These are phyloP conservation scores for Aspergillaceae sp. DNA, from an alignment of 2,329 filamentous ascomycete species.

Conservation along the genomic window DNA sequence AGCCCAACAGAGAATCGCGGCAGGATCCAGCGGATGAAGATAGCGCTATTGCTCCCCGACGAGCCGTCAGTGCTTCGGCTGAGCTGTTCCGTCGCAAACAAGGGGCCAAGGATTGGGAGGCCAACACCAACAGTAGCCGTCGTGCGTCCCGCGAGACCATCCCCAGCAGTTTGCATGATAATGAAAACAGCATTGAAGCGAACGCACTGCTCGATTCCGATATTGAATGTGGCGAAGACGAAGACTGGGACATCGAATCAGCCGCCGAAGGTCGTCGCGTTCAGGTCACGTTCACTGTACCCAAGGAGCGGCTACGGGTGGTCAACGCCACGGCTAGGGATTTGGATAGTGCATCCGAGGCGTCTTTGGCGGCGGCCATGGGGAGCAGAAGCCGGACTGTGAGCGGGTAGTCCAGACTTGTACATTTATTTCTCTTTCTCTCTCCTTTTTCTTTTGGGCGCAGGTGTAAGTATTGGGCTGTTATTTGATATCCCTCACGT, in stretches of 20 bases:
- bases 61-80: slow-evolving; percentile 42
- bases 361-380: slow-evolving; percentile 16
- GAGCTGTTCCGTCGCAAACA: slow-evolving; percentile 43
- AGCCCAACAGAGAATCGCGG: slow-evolving; percentile 4
- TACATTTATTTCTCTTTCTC: not conserved
- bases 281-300: slow-evolving; percentile 88
- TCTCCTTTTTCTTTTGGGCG: not conserved
- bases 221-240: slow-evolving; percentile 1
- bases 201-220: not conserved
- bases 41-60: slow-evolving; percentile 25
- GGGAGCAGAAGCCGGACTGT: slow-evolving; percentile 3
- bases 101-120: slow-evolving; percentile 46
- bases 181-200: not conserved
- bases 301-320: slow-evolving; percentile 75
- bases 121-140: slow-evolving; percentile 15
- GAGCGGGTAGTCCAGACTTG: slow-evolving; percentile 3
- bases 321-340: slow-evolving; percentile 61
- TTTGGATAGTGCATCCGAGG: slow-evolving; percentile 23
- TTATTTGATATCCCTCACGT: not conserved
- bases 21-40: slow-evolving; percentile 2
- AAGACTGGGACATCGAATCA: slow-evolving; percentile 62
- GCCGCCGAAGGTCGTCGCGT: slow-evolving; percentile 63
- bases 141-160: not conserved
- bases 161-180: not conserved
- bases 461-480: too few relatives aligned